A percentile compares a stretch with the other conserved stretches of the same genome.
phyloP scores from a whole-genome alignment of 1,284 basidiomycete genomes.

The Pascua sp. region DNA sequence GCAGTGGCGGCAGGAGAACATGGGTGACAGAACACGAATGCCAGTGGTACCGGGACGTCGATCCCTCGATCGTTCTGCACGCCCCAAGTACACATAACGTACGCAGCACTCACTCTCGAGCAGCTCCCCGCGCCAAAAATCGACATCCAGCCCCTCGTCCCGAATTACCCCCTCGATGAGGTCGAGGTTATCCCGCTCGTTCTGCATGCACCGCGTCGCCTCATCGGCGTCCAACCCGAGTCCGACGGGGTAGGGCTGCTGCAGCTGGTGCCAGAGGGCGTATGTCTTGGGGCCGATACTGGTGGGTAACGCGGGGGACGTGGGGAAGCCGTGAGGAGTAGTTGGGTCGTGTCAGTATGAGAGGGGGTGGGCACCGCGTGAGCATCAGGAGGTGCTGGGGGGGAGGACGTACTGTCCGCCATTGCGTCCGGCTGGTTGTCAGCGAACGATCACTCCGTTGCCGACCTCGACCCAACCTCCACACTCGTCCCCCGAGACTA shows the following conservation, averaged over 20 bases:
- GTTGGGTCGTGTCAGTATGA: no score
- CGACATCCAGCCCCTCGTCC: conserved; percentile 23
- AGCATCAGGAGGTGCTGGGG: not conserved
- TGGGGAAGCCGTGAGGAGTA: no score
- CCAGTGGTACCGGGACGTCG: no score
- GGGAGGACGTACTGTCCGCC: conserved; percentile 29
- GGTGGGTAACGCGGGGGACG: conserved; percentile 7
- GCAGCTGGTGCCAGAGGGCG: conserved; percentile 13
- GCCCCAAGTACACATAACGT: no score
- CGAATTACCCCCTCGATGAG: conserved; percentile 19
- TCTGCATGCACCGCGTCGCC: conserved; percentile 19
- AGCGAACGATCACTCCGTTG: not conserved
- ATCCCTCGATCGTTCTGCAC: not conserved
- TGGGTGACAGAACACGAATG: no score
- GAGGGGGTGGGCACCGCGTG: no score
- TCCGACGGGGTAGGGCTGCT: conserved; percentile 16
- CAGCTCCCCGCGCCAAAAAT: conserved; percentile 31
- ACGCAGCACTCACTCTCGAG: conserved; percentile 20
- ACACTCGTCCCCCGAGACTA: no score
- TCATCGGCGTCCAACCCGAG: conserved; percentile 13
- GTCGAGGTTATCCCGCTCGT: conserved; percentile 32
- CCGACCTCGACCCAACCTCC: no score
- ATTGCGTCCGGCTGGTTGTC: conserved; percentile 33
- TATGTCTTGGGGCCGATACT: conserved; percentile 25
- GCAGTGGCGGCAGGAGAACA: no score